A percentile compares a stretch with the other conserved stretches of the same genome.
These are phyloP conservation scores for Ogataea glucozyma DNA, from an alignment of 805 yeast species.

Conservation along the genomic window DNA sequence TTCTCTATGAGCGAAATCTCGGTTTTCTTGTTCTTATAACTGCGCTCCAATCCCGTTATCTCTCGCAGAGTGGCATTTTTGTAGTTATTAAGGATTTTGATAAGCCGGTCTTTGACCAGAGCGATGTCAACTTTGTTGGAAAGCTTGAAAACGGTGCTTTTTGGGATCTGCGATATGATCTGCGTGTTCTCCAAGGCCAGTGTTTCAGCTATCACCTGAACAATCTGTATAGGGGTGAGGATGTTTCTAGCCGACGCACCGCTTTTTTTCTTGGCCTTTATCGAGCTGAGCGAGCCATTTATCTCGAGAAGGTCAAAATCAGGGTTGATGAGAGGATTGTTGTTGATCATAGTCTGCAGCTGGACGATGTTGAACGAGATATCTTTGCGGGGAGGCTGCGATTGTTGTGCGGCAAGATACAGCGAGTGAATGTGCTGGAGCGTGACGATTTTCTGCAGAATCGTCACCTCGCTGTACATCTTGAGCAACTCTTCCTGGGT, in stretches of 20 bases:
- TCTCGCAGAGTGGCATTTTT: slow-evolving; percentile 36
- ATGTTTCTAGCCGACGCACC: slow-evolving; percentile 24
- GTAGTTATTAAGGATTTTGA: slow-evolving; percentile 35
- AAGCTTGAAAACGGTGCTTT: slow-evolving; percentile 35
- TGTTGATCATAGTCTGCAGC: slow-evolving; percentile 38
- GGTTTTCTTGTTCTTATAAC: slow-evolving; percentile 35
- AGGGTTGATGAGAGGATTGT: slow-evolving; percentile 38
- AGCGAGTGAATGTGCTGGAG: slow-evolving; percentile 39
- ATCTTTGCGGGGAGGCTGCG: slow-evolving; percentile 35
- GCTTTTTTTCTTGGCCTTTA: slow-evolving; percentile 24
- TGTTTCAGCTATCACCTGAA: slow-evolving; percentile 38
- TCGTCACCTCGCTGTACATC: slow-evolving; percentile 34
- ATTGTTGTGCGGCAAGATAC: slow-evolving; percentile 36
- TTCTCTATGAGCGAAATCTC: slow-evolving; percentile 44
- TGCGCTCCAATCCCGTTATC: slow-evolving; percentile 41
- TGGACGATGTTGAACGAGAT: slow-evolving; percentile 39
- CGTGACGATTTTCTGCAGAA: slow-evolving; percentile 38
- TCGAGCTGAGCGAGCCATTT: slow-evolving; percentile 28
- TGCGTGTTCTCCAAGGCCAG: slow-evolving; percentile 34
- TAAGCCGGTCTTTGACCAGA: slow-evolving; percentile 37
- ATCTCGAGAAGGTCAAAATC: slow-evolving; percentile 37
- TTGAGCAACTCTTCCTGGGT: slow-evolving; percentile 31
- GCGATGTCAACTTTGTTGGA: slow-evolving; percentile 33
- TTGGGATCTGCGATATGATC: slow-evolving; percentile 35
- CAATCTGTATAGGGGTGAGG: slow-evolving; percentile 37